These are phyloP conservation scores for Ensete ventricosum DNA, from an alignment of 176 grass and related monocot genomes.

Conservation along the genomic window DNA sequence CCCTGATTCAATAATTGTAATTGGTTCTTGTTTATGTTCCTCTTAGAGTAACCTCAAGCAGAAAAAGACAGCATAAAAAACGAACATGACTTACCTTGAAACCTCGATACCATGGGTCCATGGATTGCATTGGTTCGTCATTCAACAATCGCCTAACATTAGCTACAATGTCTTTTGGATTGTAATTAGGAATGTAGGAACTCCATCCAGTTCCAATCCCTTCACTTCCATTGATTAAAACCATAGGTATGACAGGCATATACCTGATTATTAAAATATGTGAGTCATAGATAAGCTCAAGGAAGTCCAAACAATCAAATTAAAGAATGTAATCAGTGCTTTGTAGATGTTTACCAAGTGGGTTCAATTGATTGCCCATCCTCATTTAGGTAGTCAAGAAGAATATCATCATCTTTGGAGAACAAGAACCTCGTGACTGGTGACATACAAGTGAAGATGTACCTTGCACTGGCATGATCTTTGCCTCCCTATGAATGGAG, in stretches of 20 bases:
- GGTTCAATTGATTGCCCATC: slow-evolving; percentile 87
- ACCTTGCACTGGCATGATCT: slow-evolving; percentile 71
- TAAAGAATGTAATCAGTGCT: not conserved
- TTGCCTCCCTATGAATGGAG: slow-evolving; percentile 63
- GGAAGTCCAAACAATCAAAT: not conserved
- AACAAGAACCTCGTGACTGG: slow-evolving; percentile 60
- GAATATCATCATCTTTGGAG: slow-evolving; percentile 72
- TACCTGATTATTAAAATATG: slow-evolving; percentile 41
- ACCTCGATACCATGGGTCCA: slow-evolving; percentile 84
- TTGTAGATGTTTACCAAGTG: slow-evolving; percentile 44
- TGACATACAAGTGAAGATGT: slow-evolving; percentile 52
- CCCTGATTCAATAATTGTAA: slow-evolving; percentile 35
- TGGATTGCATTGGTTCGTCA: slow-evolving; percentile 32
- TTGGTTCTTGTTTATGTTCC: not conserved
- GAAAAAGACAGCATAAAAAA: not conserved
- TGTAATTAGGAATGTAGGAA: slow-evolving; percentile 72
- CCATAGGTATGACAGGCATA: slow-evolving; percentile 78
- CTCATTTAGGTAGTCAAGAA: slow-evolving; percentile 74
- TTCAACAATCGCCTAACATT: slow-evolving; percentile 63
- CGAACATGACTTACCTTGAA: slow-evolving; percentile 53
- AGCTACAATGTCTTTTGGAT: slow-evolving; percentile 66
- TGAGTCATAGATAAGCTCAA: slow-evolving; percentile 6
- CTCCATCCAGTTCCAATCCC: slow-evolving; percentile 96
- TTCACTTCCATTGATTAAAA: slow-evolving; percentile 91
- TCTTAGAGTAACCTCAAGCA: not conserved